Base-by-base conservation (phyloP, 306 rosid species). In the Malus orientalis region DNA sequence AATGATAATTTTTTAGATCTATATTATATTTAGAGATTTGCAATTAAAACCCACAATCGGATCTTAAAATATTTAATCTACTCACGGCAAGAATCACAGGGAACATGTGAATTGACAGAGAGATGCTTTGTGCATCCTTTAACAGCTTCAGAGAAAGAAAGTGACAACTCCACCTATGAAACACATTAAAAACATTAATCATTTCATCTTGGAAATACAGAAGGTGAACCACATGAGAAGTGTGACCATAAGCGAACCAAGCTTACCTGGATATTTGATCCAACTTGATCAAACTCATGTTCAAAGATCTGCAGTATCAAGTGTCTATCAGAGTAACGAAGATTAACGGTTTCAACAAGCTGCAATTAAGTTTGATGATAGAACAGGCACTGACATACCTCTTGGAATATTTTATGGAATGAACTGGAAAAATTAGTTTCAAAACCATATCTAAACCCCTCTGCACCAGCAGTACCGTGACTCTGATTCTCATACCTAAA, bases 11-110 rank as follows among this genome's bases (percentile, higher is more conserved):
- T 33, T 16, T 71, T 4, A 53, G 25, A 54, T 57, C 30, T 11
- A 15, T 53, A 12, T 11, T 49, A 51, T 12, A n/a, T 29, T 57
- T 36, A 53, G 47, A 29, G 3, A n/a, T 51, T 30, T 51, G n/a
- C 63, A 5, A 62, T 62, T 8, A 27, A 29, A 62, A 14, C 32
- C 13, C 8, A 1, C 13, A 57, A 30, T 19, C 12, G 16, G 32
- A 73, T 73, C 16, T 73, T 14, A 27, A 59, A 14, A 44, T 32
- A 47, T 72, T 8, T 76, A 81, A 67, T 80, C 76, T 42, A 87
- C 96, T 94, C 84, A 95, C 99, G 3, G 60, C 99, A 95, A 78
- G 78, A 76, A 85, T 84, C 90, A 27, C 99, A 95, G 73, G 97
- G 97, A 87, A 90, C 90, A 13, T 82, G 57, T 29, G 97, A 89